These are phyloP conservation scores for Gossypium turneri DNA, from an alignment of 345 rosid species.

Conservation along the genomic window DNA sequence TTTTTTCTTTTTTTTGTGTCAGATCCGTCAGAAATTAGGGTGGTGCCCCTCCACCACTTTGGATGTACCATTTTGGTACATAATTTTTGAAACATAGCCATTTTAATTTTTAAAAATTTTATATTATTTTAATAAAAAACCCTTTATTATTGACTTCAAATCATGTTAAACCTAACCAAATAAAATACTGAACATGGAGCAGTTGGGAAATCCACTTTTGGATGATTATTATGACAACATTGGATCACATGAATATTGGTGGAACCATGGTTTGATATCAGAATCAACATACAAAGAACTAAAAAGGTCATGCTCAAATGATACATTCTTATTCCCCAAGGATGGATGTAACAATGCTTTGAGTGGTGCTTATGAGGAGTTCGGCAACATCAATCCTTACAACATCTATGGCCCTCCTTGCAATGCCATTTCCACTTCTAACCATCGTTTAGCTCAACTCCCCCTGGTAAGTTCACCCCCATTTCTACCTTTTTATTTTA, in stretches of 20 bases:
- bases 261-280: slow-evolving; percentile 66
- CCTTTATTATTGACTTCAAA: no score
- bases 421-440: slow-evolving; percentile 11
- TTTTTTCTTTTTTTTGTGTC: no score
- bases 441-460: slow-evolving; percentile 11
- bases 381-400: slow-evolving; percentile 54
- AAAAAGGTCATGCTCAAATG: slow-evolving; percentile 34
- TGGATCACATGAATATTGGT: slow-evolving; percentile 59
- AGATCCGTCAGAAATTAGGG: no score
- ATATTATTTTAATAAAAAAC: no score
- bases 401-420: slow-evolving; percentile 55
- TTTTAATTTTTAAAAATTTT: no score
- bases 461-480: slow-evolving; percentile 24
- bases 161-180: no score
- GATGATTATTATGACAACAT: slow-evolving; percentile 44
- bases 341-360: slow-evolving; percentile 40
- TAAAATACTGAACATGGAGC: slow-evolving; percentile 11
- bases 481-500: no score
- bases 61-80: no score
- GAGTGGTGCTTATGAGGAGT: slow-evolving; percentile 37
- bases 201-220: slow-evolving; percentile 62
- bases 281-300: slow-evolving; percentile 39
- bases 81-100: no score
- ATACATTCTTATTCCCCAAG: slow-evolving; percentile 53
- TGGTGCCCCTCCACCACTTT: no score